phyloP scores from a whole-genome alignment of 2,329 filamentous ascomycete species.

The Hypoxylon sp. region DNA sequence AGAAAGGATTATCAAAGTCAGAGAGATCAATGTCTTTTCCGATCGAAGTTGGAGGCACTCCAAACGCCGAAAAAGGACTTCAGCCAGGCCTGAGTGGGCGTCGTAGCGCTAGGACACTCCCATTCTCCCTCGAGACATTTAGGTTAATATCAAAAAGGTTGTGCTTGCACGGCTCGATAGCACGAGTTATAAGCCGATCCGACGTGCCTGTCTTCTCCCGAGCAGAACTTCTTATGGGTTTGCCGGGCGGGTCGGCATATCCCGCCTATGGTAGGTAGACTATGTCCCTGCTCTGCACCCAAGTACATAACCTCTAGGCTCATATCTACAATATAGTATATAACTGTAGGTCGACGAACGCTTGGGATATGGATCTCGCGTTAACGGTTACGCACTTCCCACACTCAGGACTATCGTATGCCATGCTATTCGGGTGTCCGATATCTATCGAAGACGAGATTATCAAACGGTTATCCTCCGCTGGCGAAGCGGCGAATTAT shows the following conservation, averaged over 20 bases:
- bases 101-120: conserved; percentile 39
- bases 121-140: conserved; percentile 44
- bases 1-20: background rate
- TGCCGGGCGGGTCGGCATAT: background rate
- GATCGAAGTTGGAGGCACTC: background rate
- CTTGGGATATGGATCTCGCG: conserved; percentile 49
- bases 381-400: conserved; percentile 50
- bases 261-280: conserved; percentile 36
- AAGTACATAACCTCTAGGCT: background rate
- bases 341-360: conserved; percentile 50
- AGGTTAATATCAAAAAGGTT: conserved; percentile 38
- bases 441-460: conserved; percentile 37
- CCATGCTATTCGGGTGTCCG: conserved; percentile 48
- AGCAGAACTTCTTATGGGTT: conserved; percentile 33
- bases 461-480: conserved; percentile 30
- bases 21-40: background rate
- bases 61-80: conserved; percentile 3
- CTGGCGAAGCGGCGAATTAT: conserved; percentile 35
- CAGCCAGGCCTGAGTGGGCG: background rate
- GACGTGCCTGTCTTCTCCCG: conserved; percentile 48
- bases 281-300: background rate
- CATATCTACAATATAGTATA: conserved; percentile 42
- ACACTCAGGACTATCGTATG: conserved; percentile 41
- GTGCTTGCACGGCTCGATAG: conserved; percentile 46
- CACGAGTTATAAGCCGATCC: conserved; percentile 44